phyloP scores from a whole-genome alignment of 495 filamentous ascomycete species.

The Penicillium egyptiacum region DNA sequence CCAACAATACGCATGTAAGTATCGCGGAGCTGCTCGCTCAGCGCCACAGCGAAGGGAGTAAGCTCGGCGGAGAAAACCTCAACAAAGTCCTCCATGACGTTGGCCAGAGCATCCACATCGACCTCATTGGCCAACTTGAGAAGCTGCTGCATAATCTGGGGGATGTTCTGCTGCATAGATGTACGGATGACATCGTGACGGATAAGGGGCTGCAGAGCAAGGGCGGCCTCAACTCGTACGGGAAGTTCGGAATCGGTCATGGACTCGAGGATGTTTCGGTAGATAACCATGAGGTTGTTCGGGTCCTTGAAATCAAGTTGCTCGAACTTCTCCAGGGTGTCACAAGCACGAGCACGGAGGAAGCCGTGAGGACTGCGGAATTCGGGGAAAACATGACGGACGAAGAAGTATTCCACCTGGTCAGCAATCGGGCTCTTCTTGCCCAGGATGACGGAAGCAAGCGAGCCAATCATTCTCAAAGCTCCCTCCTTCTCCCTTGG shows the following conservation, averaged over 20 bases:
- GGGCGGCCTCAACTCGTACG: constrained; percentile 89
- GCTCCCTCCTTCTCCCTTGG: constrained; percentile 96
- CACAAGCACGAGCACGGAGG: constrained; percentile 91
- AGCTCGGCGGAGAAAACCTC: constrained; percentile 95
- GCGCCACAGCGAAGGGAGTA: constrained; percentile 95
- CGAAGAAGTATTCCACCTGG: constrained; percentile 98
- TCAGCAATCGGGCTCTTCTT: constrained; percentile 98
- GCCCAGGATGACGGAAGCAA: constrained; percentile 88
- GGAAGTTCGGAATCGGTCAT: constrained; percentile 92
- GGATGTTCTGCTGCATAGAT: constrained; percentile 96
- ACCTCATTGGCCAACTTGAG: constrained; percentile 95
- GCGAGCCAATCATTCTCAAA: constrained; percentile 92
- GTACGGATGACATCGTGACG: constrained; percentile 89
- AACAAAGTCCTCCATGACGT: constrained; percentile 99
- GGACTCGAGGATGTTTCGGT: constrained; percentile 93
- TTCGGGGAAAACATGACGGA: constrained; percentile 96
- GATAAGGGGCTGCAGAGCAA: constrained; percentile 93
- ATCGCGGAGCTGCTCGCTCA: constrained; percentile 94
- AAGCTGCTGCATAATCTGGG: constrained; percentile 99
- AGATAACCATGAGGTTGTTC: constrained; percentile 91
- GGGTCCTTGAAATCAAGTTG: constrained; percentile 93
- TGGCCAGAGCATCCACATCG: constrained; percentile 91
- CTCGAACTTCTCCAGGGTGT: constrained; percentile 97
- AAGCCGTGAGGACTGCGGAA: constrained; percentile 92
- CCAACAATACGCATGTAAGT: constrained; percentile 93